phyloP scores from a whole-genome alignment of 805 yeast species.

The Yarrowia sp. region DNA sequence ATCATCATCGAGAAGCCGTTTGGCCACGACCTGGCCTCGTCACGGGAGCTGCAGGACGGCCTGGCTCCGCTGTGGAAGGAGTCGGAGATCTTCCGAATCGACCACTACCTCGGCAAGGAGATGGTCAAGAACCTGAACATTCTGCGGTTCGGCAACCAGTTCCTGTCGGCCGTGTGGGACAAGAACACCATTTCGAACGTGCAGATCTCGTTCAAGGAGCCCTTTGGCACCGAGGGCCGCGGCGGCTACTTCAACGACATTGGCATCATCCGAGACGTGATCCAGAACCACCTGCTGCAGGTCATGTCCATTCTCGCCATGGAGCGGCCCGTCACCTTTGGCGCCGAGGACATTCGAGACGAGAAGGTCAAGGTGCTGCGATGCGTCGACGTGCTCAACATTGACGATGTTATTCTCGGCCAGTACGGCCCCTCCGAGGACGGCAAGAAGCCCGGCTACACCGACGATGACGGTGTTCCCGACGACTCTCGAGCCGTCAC shows the following conservation, averaged over 20 bases:
- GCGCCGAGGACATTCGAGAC: slow-evolving; percentile 91
- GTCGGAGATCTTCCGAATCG: slow-evolving; percentile 91
- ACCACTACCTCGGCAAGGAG: slow-evolving; percentile 96
- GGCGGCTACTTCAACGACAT: slow-evolving; percentile 96
- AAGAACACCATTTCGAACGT: slow-evolving; percentile 71
- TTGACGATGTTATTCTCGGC: slow-evolving; percentile 71
- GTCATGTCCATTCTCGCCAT: slow-evolving; percentile 86
- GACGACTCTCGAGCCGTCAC: slow-evolving; percentile 84
- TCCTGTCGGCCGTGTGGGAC: slow-evolving; percentile 88
- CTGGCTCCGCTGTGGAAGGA: slow-evolving; percentile 86
- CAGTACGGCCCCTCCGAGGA: slow-evolving; percentile 84
- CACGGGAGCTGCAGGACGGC: slow-evolving; percentile 70
- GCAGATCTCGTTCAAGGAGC: slow-evolving; percentile 92
- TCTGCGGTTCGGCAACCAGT: slow-evolving; percentile 85
- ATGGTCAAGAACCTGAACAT: slow-evolving; percentile 92
- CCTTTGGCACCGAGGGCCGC: slow-evolving; percentile 98
- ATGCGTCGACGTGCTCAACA: slow-evolving; percentile 68
- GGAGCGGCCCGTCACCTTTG: slow-evolving; percentile 92
- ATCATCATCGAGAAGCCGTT: slow-evolving; percentile 95
- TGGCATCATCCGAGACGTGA: slow-evolving; percentile 95
- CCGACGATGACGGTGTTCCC: slow-evolving; percentile 88
- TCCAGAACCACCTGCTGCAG: slow-evolving; percentile 96
- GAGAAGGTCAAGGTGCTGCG: slow-evolving; percentile 92
- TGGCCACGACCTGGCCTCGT: slow-evolving; percentile 82
- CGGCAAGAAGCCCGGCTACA: slow-evolving; percentile 84